Conservation (phyloP, 768 basidiomycete species). For the Lepiota brunneoincarnata region DNA sequence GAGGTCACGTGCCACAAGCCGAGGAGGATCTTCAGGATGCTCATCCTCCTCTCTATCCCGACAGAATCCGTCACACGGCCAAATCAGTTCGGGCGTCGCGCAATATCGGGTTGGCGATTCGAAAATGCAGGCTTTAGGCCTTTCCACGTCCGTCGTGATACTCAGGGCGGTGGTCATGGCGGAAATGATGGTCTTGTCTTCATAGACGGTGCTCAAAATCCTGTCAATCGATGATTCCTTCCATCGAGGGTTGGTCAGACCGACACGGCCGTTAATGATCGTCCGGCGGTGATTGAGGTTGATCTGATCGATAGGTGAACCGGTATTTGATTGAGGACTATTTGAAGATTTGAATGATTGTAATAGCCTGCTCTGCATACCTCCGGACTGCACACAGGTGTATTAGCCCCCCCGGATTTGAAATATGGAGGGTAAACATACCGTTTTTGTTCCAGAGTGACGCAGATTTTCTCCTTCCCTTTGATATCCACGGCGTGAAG, state of each 20-base stretch:
- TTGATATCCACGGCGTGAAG: conserved; percentile 45
- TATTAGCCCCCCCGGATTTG: no score
- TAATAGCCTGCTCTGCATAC: not conserved
- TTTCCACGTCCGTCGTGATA: not conserved
- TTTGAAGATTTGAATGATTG: no score
- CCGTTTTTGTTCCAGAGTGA: conserved; percentile 30
- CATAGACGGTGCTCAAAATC: not conserved
- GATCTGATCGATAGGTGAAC: not conserved
- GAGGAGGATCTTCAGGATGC: conserved; percentile 1
- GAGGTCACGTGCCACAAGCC: conserved; percentile 29
- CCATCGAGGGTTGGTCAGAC: no score
- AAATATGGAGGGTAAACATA: conserved; percentile 13
- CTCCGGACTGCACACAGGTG: conserved; percentile 8
- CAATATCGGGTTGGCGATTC: conserved; percentile 20
- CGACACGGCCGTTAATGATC: not conserved
- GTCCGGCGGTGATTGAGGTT: not conserved
- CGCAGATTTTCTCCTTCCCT: conserved; percentile 34
- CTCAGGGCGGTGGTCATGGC: not conserved
- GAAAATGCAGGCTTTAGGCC: not conserved
- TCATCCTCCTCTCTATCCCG: not conserved
- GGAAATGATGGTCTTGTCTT: not conserved
- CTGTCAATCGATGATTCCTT: not conserved
- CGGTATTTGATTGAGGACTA: not conserved
- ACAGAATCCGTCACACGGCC: conserved; percentile 18
- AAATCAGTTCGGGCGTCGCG: conserved; percentile 29